Base-by-base conservation (phyloP, 2,329 filamentous ascomycete genomes). In the Neonectria faginata region DNA sequence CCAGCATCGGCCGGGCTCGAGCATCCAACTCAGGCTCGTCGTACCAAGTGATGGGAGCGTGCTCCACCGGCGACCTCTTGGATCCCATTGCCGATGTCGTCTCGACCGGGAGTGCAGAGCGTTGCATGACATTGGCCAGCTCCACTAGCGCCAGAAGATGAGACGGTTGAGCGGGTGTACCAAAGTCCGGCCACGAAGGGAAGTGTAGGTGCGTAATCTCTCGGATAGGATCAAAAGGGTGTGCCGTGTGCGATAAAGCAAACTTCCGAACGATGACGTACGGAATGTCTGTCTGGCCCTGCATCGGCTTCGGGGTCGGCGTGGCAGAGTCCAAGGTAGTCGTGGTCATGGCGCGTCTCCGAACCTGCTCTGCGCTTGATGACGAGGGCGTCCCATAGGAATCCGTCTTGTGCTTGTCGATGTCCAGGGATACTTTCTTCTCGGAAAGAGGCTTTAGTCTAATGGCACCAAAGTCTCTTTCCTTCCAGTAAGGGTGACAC, bases 151-250 rank as follows among this genome's bases (percentile, higher is more conserved):
- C 92, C 16, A 99, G 85, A 2, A 99, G 85, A 73, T 98, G 94
- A 5, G 89, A 88, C 1, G 96, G 94, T 73, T 97, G 92, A 0
- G 96, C 94, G 0, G 95, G 95, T 0, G 94, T 91, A 20, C 96
- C 96, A 78, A 98, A 97, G 75, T 99, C 96, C 0, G 96, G 96
- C 96, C 96, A 99, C n/a, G 91, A 90, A 0, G 93, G 89, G 77
- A 97, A 98, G 76, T 98, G 94, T 14, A 99, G 83, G 72, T 99
- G 96, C 0, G 94, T 97, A 66, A 99, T 91, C 78, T 98, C 94
- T 25, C 95, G 91, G 70, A 97, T 91, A 0, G 93, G 92, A 20
- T 89, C 88, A 74, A 97, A 97, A 0, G 95, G 94, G 62, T 92
- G 87, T 2, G 87, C 83, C 2, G 88, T 82, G 76, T 98, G 93